These are phyloP conservation scores for Escallonia herrerae DNA, from an alignment of 129 eudicot species.

Conservation along the genomic window DNA sequence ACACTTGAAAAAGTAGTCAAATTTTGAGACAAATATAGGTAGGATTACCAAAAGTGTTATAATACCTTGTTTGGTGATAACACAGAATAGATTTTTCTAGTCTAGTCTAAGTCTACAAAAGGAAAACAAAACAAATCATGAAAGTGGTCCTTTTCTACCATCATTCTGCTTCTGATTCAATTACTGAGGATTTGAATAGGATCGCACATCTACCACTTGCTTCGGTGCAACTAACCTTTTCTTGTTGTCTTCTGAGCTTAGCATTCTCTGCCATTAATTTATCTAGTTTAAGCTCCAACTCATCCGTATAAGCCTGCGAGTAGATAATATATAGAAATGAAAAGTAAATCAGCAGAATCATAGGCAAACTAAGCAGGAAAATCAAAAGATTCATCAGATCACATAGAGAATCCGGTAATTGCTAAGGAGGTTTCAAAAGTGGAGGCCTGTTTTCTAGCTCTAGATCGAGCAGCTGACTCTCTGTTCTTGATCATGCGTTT, in stretches of 20 bases:
- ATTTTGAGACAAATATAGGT: too few species aligned
- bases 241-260: slow-evolving; percentile 31
- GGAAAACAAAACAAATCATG: too few species aligned
- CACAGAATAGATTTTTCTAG: too few species aligned
- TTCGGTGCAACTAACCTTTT: slow-evolving; percentile 17
- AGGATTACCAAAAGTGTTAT: too few species aligned
- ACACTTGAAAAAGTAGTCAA: too few species aligned
- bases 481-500: slow-evolving; percentile 53
- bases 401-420: not conserved
- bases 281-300: slow-evolving; percentile 32
- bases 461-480: slow-evolving; percentile 55
- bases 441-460: slow-evolving; percentile 50
- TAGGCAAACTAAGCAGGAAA: not conserved
- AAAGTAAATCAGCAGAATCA: not conserved
- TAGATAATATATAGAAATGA: not conserved
- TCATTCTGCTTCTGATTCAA: too few species aligned
- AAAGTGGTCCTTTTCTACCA: too few species aligned
- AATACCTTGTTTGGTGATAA: too few species aligned
- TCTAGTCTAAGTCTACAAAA: too few species aligned
- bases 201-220: too few species aligned
- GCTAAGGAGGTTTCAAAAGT: slow-evolving; percentile 5
- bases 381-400: not conserved
- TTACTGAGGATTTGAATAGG: too few species aligned
- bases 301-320: slow-evolving; percentile 36
- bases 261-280: slow-evolving; percentile 46